Evolutionary conservation across 1,284 basidiomycete species (phyloP).

Genomic region (Boletus austroedulis): DNA sequence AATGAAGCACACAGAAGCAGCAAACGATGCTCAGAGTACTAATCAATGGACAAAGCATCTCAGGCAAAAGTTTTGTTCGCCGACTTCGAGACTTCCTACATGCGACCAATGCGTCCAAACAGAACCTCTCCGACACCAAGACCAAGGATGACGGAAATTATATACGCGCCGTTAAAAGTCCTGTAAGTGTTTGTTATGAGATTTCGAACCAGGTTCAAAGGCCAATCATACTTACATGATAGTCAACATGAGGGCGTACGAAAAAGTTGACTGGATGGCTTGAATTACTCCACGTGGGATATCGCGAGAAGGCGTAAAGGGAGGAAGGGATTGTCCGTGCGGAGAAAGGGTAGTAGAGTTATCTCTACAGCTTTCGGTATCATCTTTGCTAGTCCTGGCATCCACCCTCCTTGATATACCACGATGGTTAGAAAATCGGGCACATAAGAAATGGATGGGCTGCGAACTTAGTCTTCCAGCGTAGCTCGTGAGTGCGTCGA

Average conservation of each 20-base stretch:
- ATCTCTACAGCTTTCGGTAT: not conserved
- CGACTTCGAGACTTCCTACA: slow-evolving; percentile 9
- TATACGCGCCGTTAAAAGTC: slow-evolving; percentile 70
- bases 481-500: slow-evolving; percentile 48
- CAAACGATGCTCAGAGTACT: too few relatives aligned
- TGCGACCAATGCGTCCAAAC: slow-evolving; percentile 53
- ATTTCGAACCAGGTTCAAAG: not conserved
- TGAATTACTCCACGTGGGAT: slow-evolving; percentile 59
- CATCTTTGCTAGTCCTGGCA: not conserved
- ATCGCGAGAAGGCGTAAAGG: slow-evolving; percentile 61
- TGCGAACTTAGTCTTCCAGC: slow-evolving; percentile 60
- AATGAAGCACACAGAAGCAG: too few relatives aligned
- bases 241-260: slow-evolving; percentile 64
- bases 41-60: too few relatives aligned
- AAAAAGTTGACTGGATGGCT: slow-evolving; percentile 53
- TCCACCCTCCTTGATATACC: not conserved
- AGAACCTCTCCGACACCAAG: slow-evolving; percentile 63
- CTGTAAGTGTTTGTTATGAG: slow-evolving; percentile 37
- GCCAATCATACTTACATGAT: slow-evolving; percentile 55
- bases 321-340: slow-evolving; percentile 41
- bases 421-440: not conserved
- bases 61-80: too few relatives aligned
- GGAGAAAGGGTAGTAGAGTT: too few relatives aligned
- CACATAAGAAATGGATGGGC: not conserved
- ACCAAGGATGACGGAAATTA: slow-evolving; percentile 62